A percentile compares a stretch with the other conserved stretches of the same genome.
These are phyloP conservation scores for Garcia nutans DNA, from an alignment of 345 rosid species.

Conservation along the genomic window DNA sequence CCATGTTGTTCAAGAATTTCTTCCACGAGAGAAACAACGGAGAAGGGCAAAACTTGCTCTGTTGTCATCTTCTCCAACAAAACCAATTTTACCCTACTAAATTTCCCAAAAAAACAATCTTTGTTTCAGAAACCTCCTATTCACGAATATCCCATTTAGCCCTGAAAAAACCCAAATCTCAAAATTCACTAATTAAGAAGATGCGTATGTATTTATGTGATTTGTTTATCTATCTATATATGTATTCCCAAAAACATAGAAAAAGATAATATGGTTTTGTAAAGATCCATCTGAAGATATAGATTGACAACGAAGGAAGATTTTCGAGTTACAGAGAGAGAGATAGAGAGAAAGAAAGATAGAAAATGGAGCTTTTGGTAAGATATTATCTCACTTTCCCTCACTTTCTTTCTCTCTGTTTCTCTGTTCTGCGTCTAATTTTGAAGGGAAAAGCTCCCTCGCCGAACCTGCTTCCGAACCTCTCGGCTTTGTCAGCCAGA, in stretches of 20 bases:
- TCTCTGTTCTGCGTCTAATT: constrained; percentile 17
- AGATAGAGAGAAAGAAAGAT: constrained; percentile 19
- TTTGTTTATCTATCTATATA: neutral
- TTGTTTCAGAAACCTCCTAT: neutral
- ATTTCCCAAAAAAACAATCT: neutral
- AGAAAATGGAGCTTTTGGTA: neutral
- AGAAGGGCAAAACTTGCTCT: constrained; percentile 47
- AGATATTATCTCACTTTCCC: constrained; percentile 42
- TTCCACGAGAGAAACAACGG: constrained; percentile 67
- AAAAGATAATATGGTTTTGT: constrained; percentile 1
- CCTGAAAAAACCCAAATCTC: constrained; percentile 12
- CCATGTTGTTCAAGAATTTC: constrained; percentile 71
- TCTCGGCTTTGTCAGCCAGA: constrained; percentile 34
- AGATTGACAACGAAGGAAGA: neutral
- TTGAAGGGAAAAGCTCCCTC: constrained; percentile 39
- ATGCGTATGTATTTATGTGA: neutral
- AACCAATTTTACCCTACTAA: neutral
- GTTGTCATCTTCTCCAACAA: constrained; percentile 42
- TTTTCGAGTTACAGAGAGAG: neutral
- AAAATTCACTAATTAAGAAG: constrained; percentile 17
- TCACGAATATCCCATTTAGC: constrained; percentile 1
- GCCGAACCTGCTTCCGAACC: constrained; percentile 73
- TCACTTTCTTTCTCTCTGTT: constrained; percentile 19
- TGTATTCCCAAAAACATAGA: neutral
- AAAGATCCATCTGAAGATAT: constrained; percentile 5